Conservation (phyloP, 164 flowering plant genomes). For the Piper betle region DNA sequence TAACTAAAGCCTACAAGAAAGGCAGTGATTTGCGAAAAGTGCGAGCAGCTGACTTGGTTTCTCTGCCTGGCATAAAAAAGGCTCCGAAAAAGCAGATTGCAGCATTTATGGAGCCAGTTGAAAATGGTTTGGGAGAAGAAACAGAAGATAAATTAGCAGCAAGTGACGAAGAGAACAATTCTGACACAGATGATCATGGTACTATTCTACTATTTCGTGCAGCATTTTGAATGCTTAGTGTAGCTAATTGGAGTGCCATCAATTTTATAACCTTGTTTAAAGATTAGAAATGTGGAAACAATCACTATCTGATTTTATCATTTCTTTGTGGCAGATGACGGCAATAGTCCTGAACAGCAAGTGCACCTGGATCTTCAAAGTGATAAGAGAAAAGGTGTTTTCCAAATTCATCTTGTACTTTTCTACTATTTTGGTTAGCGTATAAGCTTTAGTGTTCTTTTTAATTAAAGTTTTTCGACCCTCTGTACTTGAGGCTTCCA, state of each 20-base stretch:
- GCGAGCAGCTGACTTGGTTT: constrained; percentile 65
- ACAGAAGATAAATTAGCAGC: constrained; percentile 30
- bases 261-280: background rate
- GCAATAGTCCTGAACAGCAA: constrained; percentile 32
- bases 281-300: background rate
- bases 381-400: constrained; percentile 49
- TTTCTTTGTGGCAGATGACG: constrained; percentile 21
- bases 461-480: background rate
- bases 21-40: constrained; percentile 56
- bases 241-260: no score
- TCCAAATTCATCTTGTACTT: background rate
- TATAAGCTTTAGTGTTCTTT: background rate
- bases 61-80: constrained; percentile 80
- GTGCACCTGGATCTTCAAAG: constrained; percentile 47
- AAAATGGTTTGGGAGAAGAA: constrained; percentile 27
- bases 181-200: constrained; percentile 45
- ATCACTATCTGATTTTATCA: background rate
- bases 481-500: no score
- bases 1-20: constrained; percentile 82
- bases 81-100: constrained; percentile 83
- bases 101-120: constrained; percentile 75
- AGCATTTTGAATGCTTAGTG: no score
- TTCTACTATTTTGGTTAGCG: background rate
- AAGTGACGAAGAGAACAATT: constrained; percentile 55
- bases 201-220: background rate